These are phyloP conservation scores for Shiraia bambusicola DNA, from an alignment of 2,329 filamentous ascomycete genomes.

Conservation along the genomic window DNA sequence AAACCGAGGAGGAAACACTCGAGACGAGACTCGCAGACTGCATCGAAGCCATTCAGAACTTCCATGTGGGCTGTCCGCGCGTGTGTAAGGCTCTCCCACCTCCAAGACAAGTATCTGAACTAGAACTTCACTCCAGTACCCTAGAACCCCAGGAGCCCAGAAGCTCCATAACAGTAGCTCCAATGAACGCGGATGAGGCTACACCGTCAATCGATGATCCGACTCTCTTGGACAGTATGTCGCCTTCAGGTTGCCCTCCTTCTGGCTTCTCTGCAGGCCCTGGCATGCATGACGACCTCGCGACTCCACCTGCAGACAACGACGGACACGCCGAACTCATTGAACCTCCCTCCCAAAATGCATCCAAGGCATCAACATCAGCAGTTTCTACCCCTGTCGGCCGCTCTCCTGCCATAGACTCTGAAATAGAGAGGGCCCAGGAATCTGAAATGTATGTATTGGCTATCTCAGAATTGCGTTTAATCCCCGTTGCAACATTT, in stretches of 20 bases:
- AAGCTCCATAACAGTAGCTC: no score
- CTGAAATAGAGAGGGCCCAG: slow-evolving; percentile 10
- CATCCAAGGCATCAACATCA: slow-evolving; percentile 14
- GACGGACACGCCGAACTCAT: no score
- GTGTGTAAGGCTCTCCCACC: slow-evolving; percentile 2
- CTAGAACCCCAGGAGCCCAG: no score
- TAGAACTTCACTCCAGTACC: no score
- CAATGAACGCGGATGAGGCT: no score
- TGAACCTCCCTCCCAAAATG: no score
- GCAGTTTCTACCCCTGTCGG: not conserved
- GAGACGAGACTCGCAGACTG: slow-evolving; percentile 16
- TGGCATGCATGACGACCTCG: slow-evolving; percentile 14
- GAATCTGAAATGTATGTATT: slow-evolving; percentile 19
- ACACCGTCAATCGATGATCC: slow-evolving; percentile 13
- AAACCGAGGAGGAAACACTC: slow-evolving; percentile 13
- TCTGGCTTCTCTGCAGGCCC: not conserved
- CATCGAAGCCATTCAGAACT: slow-evolving; percentile 18
- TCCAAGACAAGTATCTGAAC: no score
- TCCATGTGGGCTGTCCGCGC: slow-evolving; percentile 14
- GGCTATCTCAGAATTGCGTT: no score
- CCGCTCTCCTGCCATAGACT: slow-evolving; percentile 2
- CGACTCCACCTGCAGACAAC: slow-evolving; percentile 23
- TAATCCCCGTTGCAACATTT: no score
- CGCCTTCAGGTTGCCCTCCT: not conserved
- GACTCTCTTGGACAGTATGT: slow-evolving; percentile 7